These are phyloP conservation scores for Xerophyta viscosa DNA, from an alignment of 106 monocot genomes.

Conservation along the genomic window DNA sequence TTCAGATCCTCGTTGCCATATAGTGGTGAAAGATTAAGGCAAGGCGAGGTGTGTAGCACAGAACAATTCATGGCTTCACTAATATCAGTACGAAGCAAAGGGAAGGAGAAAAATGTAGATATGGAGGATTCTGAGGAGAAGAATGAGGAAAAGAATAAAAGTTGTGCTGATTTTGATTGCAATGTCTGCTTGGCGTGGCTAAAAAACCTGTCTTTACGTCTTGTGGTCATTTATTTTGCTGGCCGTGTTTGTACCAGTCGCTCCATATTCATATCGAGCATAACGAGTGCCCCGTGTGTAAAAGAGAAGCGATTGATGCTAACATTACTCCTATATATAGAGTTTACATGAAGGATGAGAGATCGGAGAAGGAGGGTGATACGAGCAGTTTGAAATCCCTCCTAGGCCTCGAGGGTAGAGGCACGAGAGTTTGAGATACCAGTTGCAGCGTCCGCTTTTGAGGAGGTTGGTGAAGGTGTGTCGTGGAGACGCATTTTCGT, in stretches of 20 bases:
- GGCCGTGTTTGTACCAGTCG: conserved; percentile 93
- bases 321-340: conserved; percentile 74
- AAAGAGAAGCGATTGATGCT: conserved; percentile 66
- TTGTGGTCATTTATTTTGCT: conserved; percentile 88
- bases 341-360: not conserved
- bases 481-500: conserved; percentile 29
- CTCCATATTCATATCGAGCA: conserved; percentile 52
- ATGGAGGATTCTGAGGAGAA: conserved; percentile 36
- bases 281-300: conserved; percentile 88
- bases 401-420: conserved; percentile 18
- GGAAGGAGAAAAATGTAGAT: conserved; percentile 38
- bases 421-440: conserved; percentile 20
- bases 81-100: conserved; percentile 15
- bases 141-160: conserved; percentile 22
- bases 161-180: conserved; percentile 58
- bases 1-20: conserved; percentile 25
- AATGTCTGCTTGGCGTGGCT: conserved; percentile 75
- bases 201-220: conserved; percentile 79
- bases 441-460: conserved; percentile 4
- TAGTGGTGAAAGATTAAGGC: conserved; percentile 14
- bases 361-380: not conserved
- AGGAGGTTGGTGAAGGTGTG: conserved; percentile 7
- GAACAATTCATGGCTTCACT: conserved; percentile 18
- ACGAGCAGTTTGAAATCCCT: conserved; percentile 9
- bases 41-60: not conserved